Percentiles rank a stretch among this genome's conserved stretches.
These are phyloP conservation scores for Thinopyrum elongatum DNA, from an alignment of 176 grass and related monocot genomes.

Conservation along the genomic window DNA sequence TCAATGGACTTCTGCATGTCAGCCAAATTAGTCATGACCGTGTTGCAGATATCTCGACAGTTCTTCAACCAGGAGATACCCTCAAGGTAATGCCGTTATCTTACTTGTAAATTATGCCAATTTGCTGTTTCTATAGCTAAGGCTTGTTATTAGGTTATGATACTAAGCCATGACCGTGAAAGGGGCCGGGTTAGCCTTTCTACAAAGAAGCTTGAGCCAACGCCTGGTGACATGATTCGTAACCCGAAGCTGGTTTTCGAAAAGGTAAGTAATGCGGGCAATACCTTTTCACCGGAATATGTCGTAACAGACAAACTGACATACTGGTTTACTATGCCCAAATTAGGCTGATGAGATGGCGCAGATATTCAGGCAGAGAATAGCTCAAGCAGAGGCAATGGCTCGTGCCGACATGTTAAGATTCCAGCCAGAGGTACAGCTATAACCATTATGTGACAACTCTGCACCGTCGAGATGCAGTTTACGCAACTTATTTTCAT, in stretches of 20 bases:
- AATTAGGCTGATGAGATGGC: constrained; percentile 95
- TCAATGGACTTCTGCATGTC: constrained; percentile 96
- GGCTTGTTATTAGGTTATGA: constrained; percentile 66
- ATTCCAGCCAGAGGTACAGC: constrained; percentile 91
- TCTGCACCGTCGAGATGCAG: not conserved
- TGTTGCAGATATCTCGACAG: constrained; percentile 87
- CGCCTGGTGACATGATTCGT: constrained; percentile 96
- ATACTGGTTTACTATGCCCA: constrained; percentile 8
- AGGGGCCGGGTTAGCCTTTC: constrained; percentile 94
- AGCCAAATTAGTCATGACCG: constrained; percentile 99
- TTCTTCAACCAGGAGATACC: constrained; percentile 86
- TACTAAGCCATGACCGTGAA: constrained; percentile 95
- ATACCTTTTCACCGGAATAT: not conserved
- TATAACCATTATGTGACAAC: not conserved
- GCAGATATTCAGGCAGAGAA: constrained; percentile 97
- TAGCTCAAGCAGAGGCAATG: constrained; percentile 97
- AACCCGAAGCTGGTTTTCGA: constrained; percentile 94
- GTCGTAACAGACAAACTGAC: not conserved
- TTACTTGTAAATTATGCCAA: not conserved
- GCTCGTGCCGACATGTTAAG: constrained; percentile 94
- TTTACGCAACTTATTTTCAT: not conserved
- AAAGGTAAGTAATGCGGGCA: constrained; percentile 45
- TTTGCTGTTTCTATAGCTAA: constrained; percentile 24
- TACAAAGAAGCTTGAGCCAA: constrained; percentile 94
- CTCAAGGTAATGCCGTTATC: constrained; percentile 68